Evolutionary conservation across 441 rosid species (phyloP).

Genomic region (Jatropha multifida): DNA sequence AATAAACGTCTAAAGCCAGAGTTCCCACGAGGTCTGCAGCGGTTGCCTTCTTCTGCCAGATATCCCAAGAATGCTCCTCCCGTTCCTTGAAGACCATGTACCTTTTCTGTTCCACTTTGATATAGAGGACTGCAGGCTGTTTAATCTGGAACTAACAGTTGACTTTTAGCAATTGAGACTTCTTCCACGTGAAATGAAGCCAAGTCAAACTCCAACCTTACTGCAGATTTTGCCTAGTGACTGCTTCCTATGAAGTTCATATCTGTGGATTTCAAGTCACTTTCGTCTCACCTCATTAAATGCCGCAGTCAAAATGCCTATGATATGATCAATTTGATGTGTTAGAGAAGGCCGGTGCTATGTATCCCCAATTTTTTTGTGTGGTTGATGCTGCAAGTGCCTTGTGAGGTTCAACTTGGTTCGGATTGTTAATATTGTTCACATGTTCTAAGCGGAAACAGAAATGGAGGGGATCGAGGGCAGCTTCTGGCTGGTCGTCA

Average conservation of each 20-base stretch:
- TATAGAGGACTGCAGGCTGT: constrained; percentile 15
- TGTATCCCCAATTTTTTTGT: not conserved
- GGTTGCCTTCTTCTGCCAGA: constrained; percentile 80
- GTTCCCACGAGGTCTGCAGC: constrained; percentile 59
- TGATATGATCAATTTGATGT: not conserved
- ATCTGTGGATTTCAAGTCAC: constrained; percentile 8
- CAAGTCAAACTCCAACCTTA: constrained; percentile 9
- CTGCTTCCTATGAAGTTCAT: constrained; percentile 18
- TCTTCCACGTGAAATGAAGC: constrained; percentile 5
- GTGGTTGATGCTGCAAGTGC: constrained; percentile 8
- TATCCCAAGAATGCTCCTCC: constrained; percentile 60
- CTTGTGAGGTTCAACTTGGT: not conserved
- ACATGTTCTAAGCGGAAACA: not conserved
- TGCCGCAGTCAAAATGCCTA: constrained; percentile 4
- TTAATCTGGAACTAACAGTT: constrained; percentile 16
- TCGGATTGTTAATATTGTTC: not conserved
- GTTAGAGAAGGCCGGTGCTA: constrained; percentile 5
- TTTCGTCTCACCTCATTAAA: constrained; percentile 6
- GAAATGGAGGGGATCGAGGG: constrained; percentile 1
- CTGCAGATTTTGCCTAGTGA: constrained; percentile 23
- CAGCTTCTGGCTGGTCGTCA: constrained; percentile 17
- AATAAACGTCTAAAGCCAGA: constrained; percentile 79
- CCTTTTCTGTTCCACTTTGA: constrained; percentile 10
- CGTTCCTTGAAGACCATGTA: constrained; percentile 40
- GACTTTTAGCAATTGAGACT: constrained; percentile 10